These are phyloP conservation scores for Chondrus crispus DNA, from an alignment of 23 red algal genomes.

Conservation along the genomic window DNA sequence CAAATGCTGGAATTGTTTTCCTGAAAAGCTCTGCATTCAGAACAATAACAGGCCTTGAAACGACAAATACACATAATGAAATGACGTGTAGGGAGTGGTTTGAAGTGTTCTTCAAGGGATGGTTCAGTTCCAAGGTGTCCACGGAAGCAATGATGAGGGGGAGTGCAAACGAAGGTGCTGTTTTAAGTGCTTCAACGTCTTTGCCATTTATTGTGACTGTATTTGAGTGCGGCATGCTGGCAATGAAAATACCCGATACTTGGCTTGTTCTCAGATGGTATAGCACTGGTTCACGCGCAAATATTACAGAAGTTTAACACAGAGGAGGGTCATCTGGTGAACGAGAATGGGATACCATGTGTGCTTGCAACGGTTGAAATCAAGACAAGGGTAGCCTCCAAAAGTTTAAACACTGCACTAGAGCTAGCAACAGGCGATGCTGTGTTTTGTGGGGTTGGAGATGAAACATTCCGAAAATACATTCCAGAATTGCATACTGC, in stretches of 20 bases:
- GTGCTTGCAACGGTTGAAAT: too few relatives aligned
- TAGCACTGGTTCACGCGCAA: constrained; percentile 21
- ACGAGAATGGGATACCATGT: too few relatives aligned
- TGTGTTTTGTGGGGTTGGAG: too few relatives aligned
- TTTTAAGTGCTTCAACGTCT: neutral
- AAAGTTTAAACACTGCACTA: too few relatives aligned
- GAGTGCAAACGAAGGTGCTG: neutral
- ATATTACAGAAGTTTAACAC: too few relatives aligned
- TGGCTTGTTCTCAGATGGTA: constrained; percentile 16
- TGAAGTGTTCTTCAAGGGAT: neutral
- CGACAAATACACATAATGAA: neutral
- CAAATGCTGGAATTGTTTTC: neutral
- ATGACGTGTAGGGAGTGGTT: neutral
- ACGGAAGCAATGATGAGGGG: neutral
- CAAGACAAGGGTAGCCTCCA: too few relatives aligned
- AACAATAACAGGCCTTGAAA: neutral
- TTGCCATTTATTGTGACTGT: neutral
- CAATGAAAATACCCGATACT: neutral
- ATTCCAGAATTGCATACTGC: too few relatives aligned
- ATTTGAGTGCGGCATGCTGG: constrained; percentile 4
- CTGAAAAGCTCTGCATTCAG: neutral
- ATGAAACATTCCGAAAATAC: too few relatives aligned
- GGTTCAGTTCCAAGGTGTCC: constrained; percentile 4
- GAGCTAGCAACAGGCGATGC: too few relatives aligned
- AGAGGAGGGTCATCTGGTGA: too few relatives aligned